Percentiles rank a stretch among this genome's conserved stretches.
Evolutionary conservation across 23 red algal species (phyloP).

Genomic region (Gracilaria caudata): DNA sequence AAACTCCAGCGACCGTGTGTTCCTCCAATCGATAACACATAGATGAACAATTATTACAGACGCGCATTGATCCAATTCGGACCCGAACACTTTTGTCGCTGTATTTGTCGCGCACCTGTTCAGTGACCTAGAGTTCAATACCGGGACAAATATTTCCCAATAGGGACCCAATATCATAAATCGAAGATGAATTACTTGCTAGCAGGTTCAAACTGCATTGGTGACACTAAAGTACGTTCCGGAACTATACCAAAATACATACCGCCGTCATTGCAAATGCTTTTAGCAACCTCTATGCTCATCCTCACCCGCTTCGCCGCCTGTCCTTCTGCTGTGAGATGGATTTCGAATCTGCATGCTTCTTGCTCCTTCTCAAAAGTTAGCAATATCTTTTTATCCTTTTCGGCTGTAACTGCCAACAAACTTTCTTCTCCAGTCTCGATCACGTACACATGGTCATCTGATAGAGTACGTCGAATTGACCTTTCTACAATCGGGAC

Average conservation of each 20-base stretch:
- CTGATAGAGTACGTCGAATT: neutral
- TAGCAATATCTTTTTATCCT: neutral
- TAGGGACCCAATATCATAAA: no score
- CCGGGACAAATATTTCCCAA: no score
- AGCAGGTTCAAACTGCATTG: neutral
- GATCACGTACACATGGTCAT: neutral
- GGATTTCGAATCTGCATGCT: slow-evolving; percentile 4
- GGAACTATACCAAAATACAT: slow-evolving; percentile 32
- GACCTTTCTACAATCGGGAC: slow-evolving; percentile 14
- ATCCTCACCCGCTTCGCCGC: neutral
- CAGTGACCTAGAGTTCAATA: no score
- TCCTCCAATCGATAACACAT: no score
- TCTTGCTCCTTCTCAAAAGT: slow-evolving; percentile 24
- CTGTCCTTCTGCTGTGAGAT: neutral
- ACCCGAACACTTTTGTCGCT: no score
- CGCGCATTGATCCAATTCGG: no score
- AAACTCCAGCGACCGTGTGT: no score
- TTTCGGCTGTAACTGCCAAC: neutral
- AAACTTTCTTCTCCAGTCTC: neutral
- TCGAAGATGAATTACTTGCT: no score
- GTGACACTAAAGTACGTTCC: slow-evolving; percentile 8
- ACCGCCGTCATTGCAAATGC: neutral
- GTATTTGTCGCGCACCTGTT: no score
- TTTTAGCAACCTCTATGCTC: neutral
- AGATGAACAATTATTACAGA: no score